phyloP scores from a whole-genome alignment of 2,329 filamentous ascomycete genomes.

The Xylariaceae sp. region DNA sequence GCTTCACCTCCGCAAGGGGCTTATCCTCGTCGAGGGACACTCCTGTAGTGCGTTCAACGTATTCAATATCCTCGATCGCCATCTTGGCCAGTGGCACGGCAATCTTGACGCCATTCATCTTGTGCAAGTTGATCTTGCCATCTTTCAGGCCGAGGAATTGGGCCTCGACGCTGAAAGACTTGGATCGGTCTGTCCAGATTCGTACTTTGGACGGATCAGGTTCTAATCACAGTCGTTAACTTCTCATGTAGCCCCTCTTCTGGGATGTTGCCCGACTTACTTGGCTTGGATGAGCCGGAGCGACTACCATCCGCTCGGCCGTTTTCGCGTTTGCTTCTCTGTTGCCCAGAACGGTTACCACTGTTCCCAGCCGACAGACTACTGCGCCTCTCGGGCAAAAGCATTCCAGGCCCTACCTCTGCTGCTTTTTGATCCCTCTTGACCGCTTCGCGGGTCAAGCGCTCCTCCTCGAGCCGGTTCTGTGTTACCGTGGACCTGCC shows the following conservation, averaged over 20 bases:
- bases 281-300: slow-evolving; percentile 56
- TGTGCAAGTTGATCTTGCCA: slow-evolving; percentile 95
- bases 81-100: slow-evolving; percentile 93
- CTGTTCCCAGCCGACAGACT: slow-evolving; percentile 62
- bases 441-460: slow-evolving; percentile 72
- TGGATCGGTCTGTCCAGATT: slow-evolving; percentile 90
- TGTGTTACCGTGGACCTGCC: slow-evolving; percentile 66
- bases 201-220: slow-evolving; percentile 77
- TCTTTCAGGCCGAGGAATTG: slow-evolving; percentile 93
- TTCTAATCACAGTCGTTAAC: too few relatives aligned
- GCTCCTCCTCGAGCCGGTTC: slow-evolving; percentile 70
- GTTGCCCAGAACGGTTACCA: slow-evolving; percentile 61
- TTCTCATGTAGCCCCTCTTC: too few relatives aligned
- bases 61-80: slow-evolving; percentile 91
- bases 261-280: too few relatives aligned
- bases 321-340: slow-evolving; percentile 66
- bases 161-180: slow-evolving; percentile 94
- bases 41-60: slow-evolving; percentile 82
- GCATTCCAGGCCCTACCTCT: slow-evolving; percentile 72
- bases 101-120: slow-evolving; percentile 96
- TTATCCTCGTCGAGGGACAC: slow-evolving; percentile 91
- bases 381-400: slow-evolving; percentile 70
- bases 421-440: slow-evolving; percentile 57
- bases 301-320: slow-evolving; percentile 48
- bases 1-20: slow-evolving; percentile 77